Percentiles rank a stretch among this genome's conserved stretches.
Evolutionary conservation across 176 grass and related monocot genomes (phyloP).

Genomic region (Zoysia japonica): DNA sequence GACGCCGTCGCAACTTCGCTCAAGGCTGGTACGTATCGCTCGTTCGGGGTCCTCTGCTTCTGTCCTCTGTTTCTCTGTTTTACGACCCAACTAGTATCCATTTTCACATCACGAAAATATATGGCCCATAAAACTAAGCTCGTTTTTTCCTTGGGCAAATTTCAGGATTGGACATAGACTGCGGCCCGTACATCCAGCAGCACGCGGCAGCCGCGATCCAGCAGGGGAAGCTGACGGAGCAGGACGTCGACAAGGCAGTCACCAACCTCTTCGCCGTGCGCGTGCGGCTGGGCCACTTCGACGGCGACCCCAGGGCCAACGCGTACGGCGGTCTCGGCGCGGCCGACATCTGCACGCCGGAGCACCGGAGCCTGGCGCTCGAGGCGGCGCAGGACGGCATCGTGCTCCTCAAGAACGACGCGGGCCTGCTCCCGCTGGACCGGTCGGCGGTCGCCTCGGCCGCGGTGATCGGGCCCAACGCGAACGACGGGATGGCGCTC

Average conservation of each 20-base stretch:
- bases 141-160: too few relatives aligned
- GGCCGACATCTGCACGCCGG: slow-evolving; percentile 50
- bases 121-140: background rate
- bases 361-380: slow-evolving; percentile 56
- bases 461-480: slow-evolving; percentile 67
- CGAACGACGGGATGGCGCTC: slow-evolving; percentile 40
- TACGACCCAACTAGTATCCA: background rate
- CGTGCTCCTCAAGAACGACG: slow-evolving; percentile 74
- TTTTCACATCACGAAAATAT: too few relatives aligned
- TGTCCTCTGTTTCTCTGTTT: background rate
- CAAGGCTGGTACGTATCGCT: slow-evolving; percentile 18
- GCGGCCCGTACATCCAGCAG: slow-evolving; percentile 52
- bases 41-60: too few relatives aligned
- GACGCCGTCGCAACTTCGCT: slow-evolving; percentile 20
- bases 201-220: slow-evolving; percentile 44
- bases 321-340: slow-evolving; percentile 48
- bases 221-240: slow-evolving; percentile 53
- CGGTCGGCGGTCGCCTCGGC: slow-evolving; percentile 2
- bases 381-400: slow-evolving; percentile 77
- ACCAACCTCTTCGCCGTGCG: slow-evolving; percentile 57
- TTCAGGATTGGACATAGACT: slow-evolving; percentile 76
- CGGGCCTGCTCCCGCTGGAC: slow-evolving; percentile 44
- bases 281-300: slow-evolving; percentile 80
- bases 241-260: slow-evolving; percentile 60
- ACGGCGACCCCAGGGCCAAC: slow-evolving; percentile 53